A percentile compares a stretch with the other conserved stretches of the same genome.
phyloP scores from a whole-genome alignment of 1,139 yeast genomes.

The Pichia sp. region DNA sequence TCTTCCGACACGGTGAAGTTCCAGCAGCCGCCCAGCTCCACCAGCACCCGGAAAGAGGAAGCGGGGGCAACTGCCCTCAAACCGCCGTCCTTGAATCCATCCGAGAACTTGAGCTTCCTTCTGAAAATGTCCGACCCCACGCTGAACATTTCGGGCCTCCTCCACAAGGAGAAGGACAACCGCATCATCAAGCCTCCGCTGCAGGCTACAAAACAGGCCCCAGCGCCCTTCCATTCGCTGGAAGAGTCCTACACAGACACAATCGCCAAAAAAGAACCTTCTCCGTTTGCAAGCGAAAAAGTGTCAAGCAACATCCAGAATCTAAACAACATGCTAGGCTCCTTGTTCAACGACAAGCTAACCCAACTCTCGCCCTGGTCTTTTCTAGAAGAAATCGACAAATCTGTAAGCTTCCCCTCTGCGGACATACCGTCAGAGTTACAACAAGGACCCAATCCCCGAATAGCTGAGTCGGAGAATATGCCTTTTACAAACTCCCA shows the following conservation, averaged over 20 bases:
- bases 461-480: background rate
- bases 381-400: constrained; percentile 18
- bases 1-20: background rate
- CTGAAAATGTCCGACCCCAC: constrained; percentile 11
- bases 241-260: constrained; percentile 6
- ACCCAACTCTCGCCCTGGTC: constrained; percentile 17
- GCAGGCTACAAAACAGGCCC: background rate
- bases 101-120: constrained; percentile 16
- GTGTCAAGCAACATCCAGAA: constrained; percentile 15
- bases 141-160: background rate
- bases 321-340: constrained; percentile 15
- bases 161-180: background rate
- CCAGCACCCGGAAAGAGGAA: background rate
- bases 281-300: constrained; percentile 3
- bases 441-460: background rate
- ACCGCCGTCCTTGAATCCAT: constrained; percentile 11
- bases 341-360: constrained; percentile 14
- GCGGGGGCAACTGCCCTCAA: background rate
- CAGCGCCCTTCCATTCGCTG: background rate
- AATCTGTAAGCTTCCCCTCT: background rate
- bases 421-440: background rate
- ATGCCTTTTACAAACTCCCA: background rate
- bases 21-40: background rate
- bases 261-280: background rate
- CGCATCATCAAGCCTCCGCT: background rate